Percentiles rank a stretch among this genome's conserved stretches.
Conservation (phyloP, 805 yeast species). For the Zygosaccharomyces kombuchaensis region DNA sequence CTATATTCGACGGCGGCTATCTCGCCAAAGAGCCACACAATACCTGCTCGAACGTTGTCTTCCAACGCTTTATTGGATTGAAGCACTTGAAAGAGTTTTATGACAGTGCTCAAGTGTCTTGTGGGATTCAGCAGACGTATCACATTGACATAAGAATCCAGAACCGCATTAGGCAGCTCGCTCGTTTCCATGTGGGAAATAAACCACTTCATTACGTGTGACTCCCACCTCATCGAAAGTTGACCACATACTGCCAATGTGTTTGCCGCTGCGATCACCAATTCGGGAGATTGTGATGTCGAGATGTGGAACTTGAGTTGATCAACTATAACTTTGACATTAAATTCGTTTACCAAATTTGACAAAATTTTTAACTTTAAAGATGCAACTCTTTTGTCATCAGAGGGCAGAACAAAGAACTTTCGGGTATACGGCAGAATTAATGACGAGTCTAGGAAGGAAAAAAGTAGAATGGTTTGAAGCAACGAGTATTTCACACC, state of each 20-base stretch:
- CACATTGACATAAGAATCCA: constrained; percentile 67
- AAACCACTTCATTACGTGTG: constrained; percentile 61
- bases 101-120: constrained; percentile 50
- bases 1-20: constrained; percentile 45
- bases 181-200: constrained; percentile 41
- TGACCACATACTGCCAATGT: constrained; percentile 61
- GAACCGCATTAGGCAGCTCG: constrained; percentile 31
- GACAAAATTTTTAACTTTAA: constrained; percentile 61
- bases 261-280: constrained; percentile 48
- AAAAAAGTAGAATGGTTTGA: constrained; percentile 42
- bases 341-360: constrained; percentile 50
- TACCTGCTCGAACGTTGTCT: constrained; percentile 67
- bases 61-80: constrained; percentile 25
- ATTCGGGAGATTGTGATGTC: constrained; percentile 23
- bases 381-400: constrained; percentile 41
- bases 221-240: constrained; percentile 44
- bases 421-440: constrained; percentile 39
- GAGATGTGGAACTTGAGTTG: constrained; percentile 61
- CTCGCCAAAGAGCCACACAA: constrained; percentile 91
- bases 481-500: constrained; percentile 39
- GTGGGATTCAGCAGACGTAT: constrained; percentile 58
- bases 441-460: constrained; percentile 33
- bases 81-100: constrained; percentile 43
- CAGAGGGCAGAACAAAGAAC: constrained; percentile 57
- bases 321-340: constrained; percentile 47